Evolutionary conservation across 306 rosid species (phyloP).

Genomic region (Delonix regia): DNA sequence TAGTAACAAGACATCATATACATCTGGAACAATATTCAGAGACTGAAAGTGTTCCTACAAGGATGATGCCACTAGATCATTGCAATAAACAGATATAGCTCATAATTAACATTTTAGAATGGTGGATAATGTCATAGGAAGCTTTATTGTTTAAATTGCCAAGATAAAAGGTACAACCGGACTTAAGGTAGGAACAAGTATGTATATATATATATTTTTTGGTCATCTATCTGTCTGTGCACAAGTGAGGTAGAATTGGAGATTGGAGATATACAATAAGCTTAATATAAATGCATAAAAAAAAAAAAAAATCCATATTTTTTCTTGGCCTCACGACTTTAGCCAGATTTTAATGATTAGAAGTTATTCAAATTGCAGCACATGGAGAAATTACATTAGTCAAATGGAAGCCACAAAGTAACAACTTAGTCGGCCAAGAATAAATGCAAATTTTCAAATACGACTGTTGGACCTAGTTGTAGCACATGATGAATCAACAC

Average conservation of each 20-base stretch:
- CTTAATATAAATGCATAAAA: neutral
- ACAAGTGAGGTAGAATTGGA: neutral
- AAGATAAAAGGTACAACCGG: neutral
- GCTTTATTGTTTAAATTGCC: neutral
- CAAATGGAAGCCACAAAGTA: neutral
- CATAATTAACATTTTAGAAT: neutral
- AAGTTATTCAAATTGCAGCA: neutral
- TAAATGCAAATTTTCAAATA: neutral
- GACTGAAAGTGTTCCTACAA: neutral
- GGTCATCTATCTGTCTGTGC: neutral
- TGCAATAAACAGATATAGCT: neutral
- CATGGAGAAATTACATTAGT: neutral
- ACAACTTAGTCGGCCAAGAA: neutral
- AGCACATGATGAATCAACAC: neutral
- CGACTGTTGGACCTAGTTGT: neutral
- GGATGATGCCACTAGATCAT: neutral
- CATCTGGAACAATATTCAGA: slow-evolving; percentile 1
- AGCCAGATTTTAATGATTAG: neutral
- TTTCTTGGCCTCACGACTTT: neutral
- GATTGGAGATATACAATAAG: neutral
- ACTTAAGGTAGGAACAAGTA: neutral
- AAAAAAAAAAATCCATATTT: neutral
- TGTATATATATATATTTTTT: neutral
- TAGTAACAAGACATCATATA: neutral
- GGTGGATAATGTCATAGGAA: neutral